phyloP scores from a whole-genome alignment of 139 green algal genomes.

The Picochlorum sp. region DNA sequence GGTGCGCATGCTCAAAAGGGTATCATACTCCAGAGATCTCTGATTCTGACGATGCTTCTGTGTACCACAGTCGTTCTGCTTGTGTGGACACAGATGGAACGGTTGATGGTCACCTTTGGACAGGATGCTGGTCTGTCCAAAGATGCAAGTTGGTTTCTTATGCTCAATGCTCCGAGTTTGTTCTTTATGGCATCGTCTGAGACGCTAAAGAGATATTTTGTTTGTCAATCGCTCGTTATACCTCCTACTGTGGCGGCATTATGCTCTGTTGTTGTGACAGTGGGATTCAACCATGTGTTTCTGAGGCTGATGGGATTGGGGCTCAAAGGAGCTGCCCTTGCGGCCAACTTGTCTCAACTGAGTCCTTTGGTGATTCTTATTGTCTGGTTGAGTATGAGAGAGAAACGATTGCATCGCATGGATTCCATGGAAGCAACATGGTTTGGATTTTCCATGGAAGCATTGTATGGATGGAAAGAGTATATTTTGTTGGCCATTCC shows the following conservation, averaged over 20 bases:
- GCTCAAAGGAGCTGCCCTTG: conserved; percentile 54
- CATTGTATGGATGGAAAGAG: conserved; percentile 42
- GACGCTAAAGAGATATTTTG: conserved; percentile 47
- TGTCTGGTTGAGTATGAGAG: not conserved
- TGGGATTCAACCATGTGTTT: conserved; percentile 34
- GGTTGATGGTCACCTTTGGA: conserved; percentile 37
- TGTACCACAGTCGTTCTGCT: conserved; percentile 26
- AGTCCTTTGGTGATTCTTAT: conserved; percentile 16
- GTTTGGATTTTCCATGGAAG: conserved; percentile 47
- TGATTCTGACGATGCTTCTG: conserved; percentile 44
- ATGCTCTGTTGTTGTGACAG: conserved; percentile 3
- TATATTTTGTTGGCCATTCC: conserved; percentile 60
- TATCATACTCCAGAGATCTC: conserved; percentile 51
- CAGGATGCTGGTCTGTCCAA: conserved; percentile 37
- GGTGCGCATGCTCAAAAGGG: conserved; percentile 27
- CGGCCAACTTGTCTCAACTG: conserved; percentile 34
- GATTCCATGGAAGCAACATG: conserved; percentile 41
- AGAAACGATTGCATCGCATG: not conserved
- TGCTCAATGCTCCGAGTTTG: conserved; percentile 32
- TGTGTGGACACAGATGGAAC: conserved; percentile 42
- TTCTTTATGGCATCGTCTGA: conserved; percentile 28
- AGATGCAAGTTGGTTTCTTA: conserved; percentile 35
- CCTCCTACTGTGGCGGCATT: conserved; percentile 29
- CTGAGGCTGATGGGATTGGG: conserved; percentile 29
- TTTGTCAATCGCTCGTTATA: conserved; percentile 46